These are phyloP conservation scores for Fusarium pininemorale DNA, from an alignment of 2,329 filamentous ascomycete genomes.

Conservation along the genomic window DNA sequence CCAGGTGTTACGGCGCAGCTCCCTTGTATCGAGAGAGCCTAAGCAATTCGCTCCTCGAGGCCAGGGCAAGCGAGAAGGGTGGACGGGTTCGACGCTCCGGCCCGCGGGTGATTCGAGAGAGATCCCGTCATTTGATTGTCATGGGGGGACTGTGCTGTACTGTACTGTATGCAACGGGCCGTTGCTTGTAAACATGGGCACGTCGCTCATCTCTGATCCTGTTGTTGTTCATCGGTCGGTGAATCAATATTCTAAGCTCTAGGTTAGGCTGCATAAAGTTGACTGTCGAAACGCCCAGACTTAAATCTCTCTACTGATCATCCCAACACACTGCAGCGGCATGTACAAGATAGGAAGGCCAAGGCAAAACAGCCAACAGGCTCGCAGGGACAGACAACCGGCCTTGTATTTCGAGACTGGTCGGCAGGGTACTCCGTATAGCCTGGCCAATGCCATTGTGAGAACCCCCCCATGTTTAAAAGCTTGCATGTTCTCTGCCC, in stretches of 20 bases:
- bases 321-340: background rate
- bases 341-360: slow-evolving; percentile 27
- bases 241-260: slow-evolving; percentile 1
- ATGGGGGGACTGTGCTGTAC: background rate
- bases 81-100: slow-evolving; percentile 31
- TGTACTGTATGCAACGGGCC: slow-evolving; percentile 13
- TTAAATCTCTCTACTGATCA: background rate
- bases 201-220: background rate
- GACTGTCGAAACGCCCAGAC: background rate
- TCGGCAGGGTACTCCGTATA: slow-evolving; percentile 18
- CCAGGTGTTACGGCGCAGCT: slow-evolving; percentile 32
- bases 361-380: slow-evolving; percentile 20
- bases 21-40: slow-evolving; percentile 17
- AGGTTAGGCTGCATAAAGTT: slow-evolving; percentile 11
- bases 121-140: slow-evolving; percentile 19
- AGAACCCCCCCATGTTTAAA: background rate
- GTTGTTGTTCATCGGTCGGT: background rate
- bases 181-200: background rate
- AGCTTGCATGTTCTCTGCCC: slow-evolving; percentile 4
- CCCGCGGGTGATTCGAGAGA: slow-evolving; percentile 20
- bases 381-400: background rate
- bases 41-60: slow-evolving; percentile 39
- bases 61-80: slow-evolving; percentile 38
- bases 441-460: slow-evolving; percentile 10
- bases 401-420: slow-evolving; percentile 14